Conservation (phyloP, 2,329 filamentous ascomycete species). For the Alternaria sp. region DNA sequence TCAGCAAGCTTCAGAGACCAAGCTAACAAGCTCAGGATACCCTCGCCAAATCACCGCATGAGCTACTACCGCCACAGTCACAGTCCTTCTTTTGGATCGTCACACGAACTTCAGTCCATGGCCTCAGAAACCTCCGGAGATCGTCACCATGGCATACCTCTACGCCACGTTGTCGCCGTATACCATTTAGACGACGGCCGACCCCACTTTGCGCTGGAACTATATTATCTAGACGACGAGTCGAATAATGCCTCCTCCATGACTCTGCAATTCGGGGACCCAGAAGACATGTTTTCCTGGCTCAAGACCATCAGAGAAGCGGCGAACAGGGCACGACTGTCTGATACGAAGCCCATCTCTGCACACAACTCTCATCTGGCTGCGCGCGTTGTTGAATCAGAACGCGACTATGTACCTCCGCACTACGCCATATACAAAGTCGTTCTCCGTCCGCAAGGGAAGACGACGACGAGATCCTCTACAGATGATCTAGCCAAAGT, state of each 20-base stretch:
- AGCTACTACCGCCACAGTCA: slow-evolving; percentile 63
- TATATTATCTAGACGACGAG: slow-evolving; percentile 73
- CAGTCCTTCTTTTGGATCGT: slow-evolving; percentile 66
- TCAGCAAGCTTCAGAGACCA: slow-evolving; percentile 1
- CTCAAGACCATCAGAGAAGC: slow-evolving; percentile 68
- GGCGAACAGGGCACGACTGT: slow-evolving; percentile 63
- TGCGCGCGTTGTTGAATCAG: slow-evolving; percentile 68
- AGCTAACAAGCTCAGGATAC: slow-evolving; percentile 39
- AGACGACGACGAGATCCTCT: slow-evolving; percentile 65
- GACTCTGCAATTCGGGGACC: slow-evolving; percentile 70
- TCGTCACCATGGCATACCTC: slow-evolving; percentile 65
- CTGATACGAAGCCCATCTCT: slow-evolving; percentile 64
- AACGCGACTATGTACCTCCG: slow-evolving; percentile 72
- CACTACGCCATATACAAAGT: slow-evolving; percentile 75
- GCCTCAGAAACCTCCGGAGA: slow-evolving; percentile 61
- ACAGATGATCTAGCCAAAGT: slow-evolving; percentile 72
- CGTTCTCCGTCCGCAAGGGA: slow-evolving; percentile 68
- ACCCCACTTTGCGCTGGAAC: slow-evolving; percentile 71
- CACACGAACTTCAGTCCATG: slow-evolving; percentile 67
- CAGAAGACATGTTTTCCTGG: slow-evolving; percentile 72
- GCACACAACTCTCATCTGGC: slow-evolving; percentile 69
- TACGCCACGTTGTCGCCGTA: slow-evolving; percentile 72
- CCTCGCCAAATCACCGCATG: slow-evolving; percentile 51
- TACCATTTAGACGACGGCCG: slow-evolving; percentile 73
- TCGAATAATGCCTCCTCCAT: slow-evolving; percentile 67